Evolutionary conservation across 306 rosid genomes (phyloP).

Genomic region (Dalbergia cultrata): DNA sequence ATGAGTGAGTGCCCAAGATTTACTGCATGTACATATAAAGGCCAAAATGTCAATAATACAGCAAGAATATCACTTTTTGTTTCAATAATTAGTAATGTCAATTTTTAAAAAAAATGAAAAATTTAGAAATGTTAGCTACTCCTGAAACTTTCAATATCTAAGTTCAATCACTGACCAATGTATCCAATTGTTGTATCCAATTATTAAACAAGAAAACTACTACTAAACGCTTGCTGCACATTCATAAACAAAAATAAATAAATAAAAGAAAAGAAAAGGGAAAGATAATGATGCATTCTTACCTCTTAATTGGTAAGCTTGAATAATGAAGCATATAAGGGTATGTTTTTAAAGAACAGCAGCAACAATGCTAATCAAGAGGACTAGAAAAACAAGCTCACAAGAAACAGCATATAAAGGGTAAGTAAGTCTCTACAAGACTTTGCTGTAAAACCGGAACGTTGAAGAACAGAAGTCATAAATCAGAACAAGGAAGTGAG

Average conservation of each 20-base stretch:
- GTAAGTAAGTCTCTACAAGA: no score
- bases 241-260: not conserved
- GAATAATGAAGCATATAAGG: constrained; percentile 37
- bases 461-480: not conserved
- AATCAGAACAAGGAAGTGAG: constrained; percentile 29
- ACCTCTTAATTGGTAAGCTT: constrained; percentile 45
- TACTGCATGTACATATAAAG: constrained; percentile 12
- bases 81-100: constrained; percentile 11
- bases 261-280: not conserved
- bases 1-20: not conserved
- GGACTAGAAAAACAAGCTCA: constrained; percentile 31
- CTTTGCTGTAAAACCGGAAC: no score
- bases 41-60: constrained; percentile 35
- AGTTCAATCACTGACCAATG: not conserved
- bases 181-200: not conserved
- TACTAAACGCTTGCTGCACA: constrained; percentile 3
- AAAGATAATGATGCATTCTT: not conserved
- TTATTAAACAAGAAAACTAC: constrained; percentile 4
- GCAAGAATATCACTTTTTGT: constrained; percentile 11
- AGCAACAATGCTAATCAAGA: constrained; percentile 31
- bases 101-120: not conserved
- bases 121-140: constrained; percentile 10
- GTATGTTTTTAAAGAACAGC: not conserved
- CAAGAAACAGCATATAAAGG: not conserved
- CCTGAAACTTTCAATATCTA: constrained; percentile 1